Evolutionary conservation across 106 monocot genomes (phyloP), one percentile per base, ranked within the genome.

Genomic region (Gastrodia elata): DNA sequence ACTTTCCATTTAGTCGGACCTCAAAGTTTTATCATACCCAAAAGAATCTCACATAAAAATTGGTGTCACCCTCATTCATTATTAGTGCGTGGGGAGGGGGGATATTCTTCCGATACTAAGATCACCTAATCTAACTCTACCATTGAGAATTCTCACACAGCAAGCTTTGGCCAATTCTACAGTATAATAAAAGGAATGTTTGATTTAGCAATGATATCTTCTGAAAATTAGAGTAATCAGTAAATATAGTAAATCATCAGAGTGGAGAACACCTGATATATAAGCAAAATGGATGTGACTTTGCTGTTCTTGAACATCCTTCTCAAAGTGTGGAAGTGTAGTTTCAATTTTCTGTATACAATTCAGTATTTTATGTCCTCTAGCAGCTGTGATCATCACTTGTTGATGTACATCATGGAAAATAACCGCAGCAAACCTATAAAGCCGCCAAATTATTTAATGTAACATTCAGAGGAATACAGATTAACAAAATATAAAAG

Each of bases 201-300:
- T 36, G 67, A 9, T 61, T 58, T 61, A 20, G 20, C n/a, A 6
- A n/a, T 38, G 37, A 67, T 36, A 38, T 20, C 36, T 38, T 67
- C 16, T 10, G n/a, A 16, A 67, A 67, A 36, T 37, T 3, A 69
- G 22, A 69, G 8, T 13, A 39, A 38, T 35, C 22, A 35, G 9
- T n/a, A 26, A 39, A 10, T 69, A 69, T 39, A 56, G 26, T 38
- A 10, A 20, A 56, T 24, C 11, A 38, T 39, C 38, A 49, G 57
- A 13, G 32, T 6, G 68, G 42, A 34, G 38, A 37, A 14, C 71
- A 87, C 91, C 91, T 83, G 87, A 71, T 59, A 91, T 76, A 73
- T 87, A 91, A 20, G 91, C 75, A 76, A 91, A 80, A 85, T 87
- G 91, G 55, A 91, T 81, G 74, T 83, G 84, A 74, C 83, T 84